Conservation (phyloP, 1,284 basidiomycete species). For the Ustilago hordei region DNA sequence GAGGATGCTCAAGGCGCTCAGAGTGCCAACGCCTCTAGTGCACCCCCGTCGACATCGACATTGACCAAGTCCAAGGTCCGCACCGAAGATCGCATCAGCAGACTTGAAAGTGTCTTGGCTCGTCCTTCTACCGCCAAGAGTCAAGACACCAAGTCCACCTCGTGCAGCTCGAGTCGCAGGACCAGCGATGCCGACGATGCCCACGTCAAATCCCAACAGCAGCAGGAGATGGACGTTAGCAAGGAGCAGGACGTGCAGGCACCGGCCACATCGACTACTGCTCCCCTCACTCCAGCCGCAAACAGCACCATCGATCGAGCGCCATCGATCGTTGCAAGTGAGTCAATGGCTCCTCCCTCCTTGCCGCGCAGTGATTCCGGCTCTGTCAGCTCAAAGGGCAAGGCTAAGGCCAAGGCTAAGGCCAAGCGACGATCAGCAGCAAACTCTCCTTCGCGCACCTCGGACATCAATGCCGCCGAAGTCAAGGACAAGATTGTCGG, state of each 20-base stretch:
- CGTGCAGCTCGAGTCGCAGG: conserved; percentile 13
- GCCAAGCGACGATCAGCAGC: conserved; percentile 5
- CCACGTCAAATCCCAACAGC: conserved; percentile 8
- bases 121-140: conserved; percentile 21
- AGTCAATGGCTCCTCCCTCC: neutral
- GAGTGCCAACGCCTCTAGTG: neutral
- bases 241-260: neutral
- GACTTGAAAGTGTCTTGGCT: conserved; percentile 37
- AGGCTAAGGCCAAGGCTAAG: conserved; percentile 21
- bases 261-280: neutral
- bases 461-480: conserved; percentile 15
- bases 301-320: neutral
- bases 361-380: neutral
- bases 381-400: conserved; percentile 4
- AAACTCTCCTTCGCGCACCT: conserved; percentile 6
- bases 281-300: neutral
- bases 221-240: neutral
- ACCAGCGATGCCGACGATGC: conserved; percentile 7
- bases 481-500: conserved; percentile 25
- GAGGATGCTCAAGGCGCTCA: neutral
- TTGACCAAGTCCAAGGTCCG: conserved; percentile 37
- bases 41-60: neutral
- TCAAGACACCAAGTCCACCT: conserved; percentile 1
- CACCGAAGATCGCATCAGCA: conserved; percentile 47
- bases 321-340: neutral